A percentile compares a stretch with the other conserved stretches of the same genome.
These are phyloP conservation scores for Phoenix dactylifera DNA, from an alignment of 176 grass and related monocot genomes.

Conservation along the genomic window DNA sequence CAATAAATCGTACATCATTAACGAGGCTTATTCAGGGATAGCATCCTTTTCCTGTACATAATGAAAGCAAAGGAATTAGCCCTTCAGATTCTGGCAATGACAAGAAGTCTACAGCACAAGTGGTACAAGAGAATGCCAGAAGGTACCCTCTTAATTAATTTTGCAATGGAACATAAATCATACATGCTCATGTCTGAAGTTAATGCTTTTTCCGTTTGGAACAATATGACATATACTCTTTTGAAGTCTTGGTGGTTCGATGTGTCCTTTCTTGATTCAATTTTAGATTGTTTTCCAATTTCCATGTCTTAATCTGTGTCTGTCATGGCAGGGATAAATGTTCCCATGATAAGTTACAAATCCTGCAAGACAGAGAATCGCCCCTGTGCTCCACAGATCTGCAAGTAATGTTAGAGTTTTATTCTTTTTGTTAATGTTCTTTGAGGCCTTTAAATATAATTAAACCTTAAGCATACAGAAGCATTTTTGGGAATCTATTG, in stretches of 20 bases:
- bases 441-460: conserved; percentile 3
- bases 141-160: conserved; percentile 29
- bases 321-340: conserved; percentile 16
- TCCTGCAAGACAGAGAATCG: conserved; percentile 16
- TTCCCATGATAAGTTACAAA: conserved; percentile 16
- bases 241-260: too few species aligned
- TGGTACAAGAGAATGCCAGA: conserved; percentile 21
- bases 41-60: conserved; percentile 34
- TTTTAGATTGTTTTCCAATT: too few species aligned
- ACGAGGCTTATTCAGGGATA: conserved; percentile 44
- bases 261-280: too few species aligned
- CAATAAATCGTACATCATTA: conserved; percentile 45
- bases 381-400: conserved; percentile 26
- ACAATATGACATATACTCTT: too few species aligned
- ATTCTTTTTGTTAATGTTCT: background rate
- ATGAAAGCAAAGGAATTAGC: conserved; percentile 31
- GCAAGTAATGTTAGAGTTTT: conserved; percentile 19
- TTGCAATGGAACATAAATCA: too few species aligned
- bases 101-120: conserved; percentile 18
- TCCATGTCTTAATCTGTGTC: background rate
- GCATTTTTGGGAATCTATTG: background rate
- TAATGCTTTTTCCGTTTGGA: too few species aligned
- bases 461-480: background rate
- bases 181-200: too few species aligned
- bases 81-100: conserved; percentile 19